Conservation (phyloP, 2,329 filamentous ascomycete genomes). For the Byssochlamys sp. region DNA sequence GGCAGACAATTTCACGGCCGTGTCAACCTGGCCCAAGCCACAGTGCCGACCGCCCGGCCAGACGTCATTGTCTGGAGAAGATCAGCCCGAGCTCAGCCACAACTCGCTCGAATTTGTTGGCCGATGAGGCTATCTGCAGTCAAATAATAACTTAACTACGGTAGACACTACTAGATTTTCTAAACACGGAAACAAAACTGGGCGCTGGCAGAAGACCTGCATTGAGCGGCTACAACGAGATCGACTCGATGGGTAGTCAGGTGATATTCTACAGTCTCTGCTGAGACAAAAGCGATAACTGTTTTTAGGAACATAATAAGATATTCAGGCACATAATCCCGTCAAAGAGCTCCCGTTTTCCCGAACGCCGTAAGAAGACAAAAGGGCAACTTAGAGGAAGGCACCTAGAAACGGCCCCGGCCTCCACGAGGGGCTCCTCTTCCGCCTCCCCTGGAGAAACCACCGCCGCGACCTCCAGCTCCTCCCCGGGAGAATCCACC, state of each 20-base stretch:
- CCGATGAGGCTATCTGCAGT: neutral
- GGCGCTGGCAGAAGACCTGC: neutral
- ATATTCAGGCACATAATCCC: conserved; percentile 24
- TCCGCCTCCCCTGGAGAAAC: conserved; percentile 21
- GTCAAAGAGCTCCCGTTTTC: conserved; percentile 31
- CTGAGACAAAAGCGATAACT: conserved; percentile 20
- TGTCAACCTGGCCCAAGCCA: conserved; percentile 17
- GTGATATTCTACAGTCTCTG: conserved; percentile 12
- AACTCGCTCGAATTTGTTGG: neutral
- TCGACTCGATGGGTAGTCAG: neutral
- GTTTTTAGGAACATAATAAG: conserved; percentile 27
- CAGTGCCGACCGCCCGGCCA: conserved; percentile 4
- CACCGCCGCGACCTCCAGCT: conserved; percentile 37
- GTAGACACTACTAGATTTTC: neutral
- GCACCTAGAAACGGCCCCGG: conserved; percentile 18
- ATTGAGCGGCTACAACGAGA: neutral
- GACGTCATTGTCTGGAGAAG: conserved; percentile 25
- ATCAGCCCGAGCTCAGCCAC: conserved; percentile 7
- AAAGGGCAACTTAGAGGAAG: conserved; percentile 13
- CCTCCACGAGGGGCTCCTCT: conserved; percentile 24
- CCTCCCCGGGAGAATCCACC: conserved; percentile 36
- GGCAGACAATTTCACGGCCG: conserved; percentile 16
- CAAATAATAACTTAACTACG: no score
- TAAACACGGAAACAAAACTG: neutral
- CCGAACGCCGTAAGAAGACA: conserved; percentile 37